Evolutionary conservation across 2,329 filamentous ascomycete genomes (phyloP), one percentile per base, ranked within the genome.

Genomic region (Paecilomyces niveus): DNA sequence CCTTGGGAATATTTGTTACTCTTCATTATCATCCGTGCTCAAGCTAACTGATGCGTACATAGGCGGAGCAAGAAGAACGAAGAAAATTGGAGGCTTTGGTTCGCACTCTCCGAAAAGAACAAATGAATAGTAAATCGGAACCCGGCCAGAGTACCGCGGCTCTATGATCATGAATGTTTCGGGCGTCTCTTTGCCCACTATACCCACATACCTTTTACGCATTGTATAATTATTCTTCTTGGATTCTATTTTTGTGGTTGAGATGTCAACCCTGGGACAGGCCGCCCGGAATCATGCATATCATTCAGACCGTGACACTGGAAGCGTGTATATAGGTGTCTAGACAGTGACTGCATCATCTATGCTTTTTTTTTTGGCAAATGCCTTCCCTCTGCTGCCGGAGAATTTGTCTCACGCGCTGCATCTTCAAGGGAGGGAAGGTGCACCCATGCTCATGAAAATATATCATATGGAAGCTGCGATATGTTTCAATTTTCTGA

Each of bases 11-110:
- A 55, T 15, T 10, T 35, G 58, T 61, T 45, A 10, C 29, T 22
- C 13, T 57, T 21, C 51, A 15, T 54, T 18, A 10, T 49, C 9
- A 55, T 13, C 11, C 35, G 24, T 24, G 26, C 18, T 10, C 51
- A 58, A 21, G 54, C 56, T 65, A 57, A 52, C 11, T 35, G 7
- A 58, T 11, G 3, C 13, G 24, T 39, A 52, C 26, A 63, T 64
- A 90, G 87, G 81, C 80, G 61, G 88, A 90, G 72, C 87, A 90
- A 80, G 86, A 88, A 73, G 86, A 89, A 74, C 80, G 87, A 53
- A 81, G 85, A 54, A 81, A 81, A 68, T 74, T 89, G n/a, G 87
- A 90, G 74, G 79, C 80, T 50, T 75, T 87, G 60, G 73, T 90
- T 31, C 81, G 87, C 53, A 76, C 64, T 64, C 64, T 77, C 60